Base-by-base conservation (phyloP, 2,329 filamentous ascomycete species). In the Aspergillus tubingensis region DNA sequence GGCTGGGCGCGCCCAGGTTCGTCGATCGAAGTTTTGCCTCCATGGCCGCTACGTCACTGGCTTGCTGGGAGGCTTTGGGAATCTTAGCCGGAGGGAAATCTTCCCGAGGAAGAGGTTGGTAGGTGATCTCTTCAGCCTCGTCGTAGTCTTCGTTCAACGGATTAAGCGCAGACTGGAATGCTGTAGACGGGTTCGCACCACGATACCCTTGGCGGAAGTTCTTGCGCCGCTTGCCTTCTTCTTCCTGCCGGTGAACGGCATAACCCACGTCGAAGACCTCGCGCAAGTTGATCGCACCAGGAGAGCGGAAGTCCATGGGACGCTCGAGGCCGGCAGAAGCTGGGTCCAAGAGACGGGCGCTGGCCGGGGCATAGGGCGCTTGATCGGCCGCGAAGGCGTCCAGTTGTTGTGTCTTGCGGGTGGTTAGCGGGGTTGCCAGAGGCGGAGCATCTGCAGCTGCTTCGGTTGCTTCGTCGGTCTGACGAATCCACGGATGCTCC, bases 211-310 rank as follows among this genome's bases (percentile, higher is more conserved):
- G 82, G 79, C 86, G 81, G 68, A 93, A 85, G 72, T 96, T 91
- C 77, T 96, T 96, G 65, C 92, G 87, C 57, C 92, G 88, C 80
- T 97, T 98, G 70, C 87, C 89, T 77, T 98, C 95, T 74, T 99
- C 95, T 77, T 98, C 95, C 76, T 98, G 92, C 50, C 95, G 85
- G 74, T 98, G 95, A 8, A 99, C 95, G 8, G 95, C 94, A 71
- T 99, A 99, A n/a, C 92, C 90, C 52, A 99, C 94, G 71, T 99
- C 95, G 67, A 99, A 99, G 2, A 98, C 93, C 77, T 99, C 95
- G 61, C 95, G 91, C 11, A 99, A 82, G 74, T 98, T 98, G 77
- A 99, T 89, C 2, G 92, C 93, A 54, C 93, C 95, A 0, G 95
- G 95, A 0, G 93, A 98, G 60, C 95, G 87, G 87, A 98, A 99